These are phyloP conservation scores for Zymoseptoria tritici DNA, from an alignment of 2,329 filamentous ascomycete species.

Conservation along the genomic window DNA sequence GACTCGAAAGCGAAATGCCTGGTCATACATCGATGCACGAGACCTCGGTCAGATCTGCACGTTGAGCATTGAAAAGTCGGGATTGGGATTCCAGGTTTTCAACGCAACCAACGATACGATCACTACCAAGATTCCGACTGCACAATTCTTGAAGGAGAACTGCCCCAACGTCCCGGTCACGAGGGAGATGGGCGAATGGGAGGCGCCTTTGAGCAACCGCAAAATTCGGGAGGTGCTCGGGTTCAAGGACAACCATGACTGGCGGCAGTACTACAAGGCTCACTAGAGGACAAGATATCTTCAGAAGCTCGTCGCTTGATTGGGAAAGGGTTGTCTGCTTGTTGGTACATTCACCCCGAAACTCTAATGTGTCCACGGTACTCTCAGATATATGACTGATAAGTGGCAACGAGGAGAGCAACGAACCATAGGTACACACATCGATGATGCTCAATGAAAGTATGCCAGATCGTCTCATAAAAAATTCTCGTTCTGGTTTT, in stretches of 20 bases:
- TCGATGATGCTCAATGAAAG: background rate
- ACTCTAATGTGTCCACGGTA: background rate
- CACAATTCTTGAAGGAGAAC: constrained; percentile 44
- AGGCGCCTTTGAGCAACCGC: constrained; percentile 54
- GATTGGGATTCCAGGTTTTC: constrained; percentile 56
- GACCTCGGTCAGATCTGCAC: constrained; percentile 57
- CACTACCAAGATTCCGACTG: constrained; percentile 46
- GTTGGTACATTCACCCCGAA: background rate
- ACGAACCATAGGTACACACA: background rate
- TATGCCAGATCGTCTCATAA: background rate
- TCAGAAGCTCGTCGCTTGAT: background rate
- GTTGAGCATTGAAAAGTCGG: constrained; percentile 45
- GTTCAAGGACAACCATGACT: constrained; percentile 53
- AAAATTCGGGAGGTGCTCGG: constrained; percentile 54
- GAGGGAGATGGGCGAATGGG: constrained; percentile 50
- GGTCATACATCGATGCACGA: constrained; percentile 56
- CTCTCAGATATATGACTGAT: background rate
- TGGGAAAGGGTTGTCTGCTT: background rate
- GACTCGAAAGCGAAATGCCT: constrained; percentile 50
- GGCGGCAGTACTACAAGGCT: constrained; percentile 43
- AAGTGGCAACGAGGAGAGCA: background rate
- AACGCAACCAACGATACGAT: constrained; percentile 58
- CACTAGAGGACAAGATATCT: background rate
- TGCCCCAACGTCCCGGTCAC: constrained; percentile 47
- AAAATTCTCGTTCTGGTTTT: background rate